These are phyloP conservation scores for Aspergillus affinis DNA, from an alignment of 495 filamentous ascomycete genomes.

Conservation along the genomic window DNA sequence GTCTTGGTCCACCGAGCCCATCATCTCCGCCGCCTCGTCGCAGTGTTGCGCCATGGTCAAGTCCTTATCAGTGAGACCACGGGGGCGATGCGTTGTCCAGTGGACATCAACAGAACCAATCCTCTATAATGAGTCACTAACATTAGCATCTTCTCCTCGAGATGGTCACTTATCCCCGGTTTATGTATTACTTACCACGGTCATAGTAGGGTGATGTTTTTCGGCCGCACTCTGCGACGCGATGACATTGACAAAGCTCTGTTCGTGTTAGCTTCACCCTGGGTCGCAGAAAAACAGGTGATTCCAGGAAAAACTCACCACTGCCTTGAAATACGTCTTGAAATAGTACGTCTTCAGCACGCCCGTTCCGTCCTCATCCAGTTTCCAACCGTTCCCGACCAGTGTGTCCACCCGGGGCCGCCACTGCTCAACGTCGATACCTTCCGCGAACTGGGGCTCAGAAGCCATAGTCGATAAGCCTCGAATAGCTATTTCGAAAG, in stretches of 20 bases:
- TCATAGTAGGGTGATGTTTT: slow-evolving; percentile 51
- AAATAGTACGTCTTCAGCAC: slow-evolving; percentile 49
- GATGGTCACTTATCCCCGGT: not conserved
- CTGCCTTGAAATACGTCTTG: slow-evolving; percentile 45
- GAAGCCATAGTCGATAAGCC: slow-evolving; percentile 25
- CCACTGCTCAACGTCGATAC: slow-evolving; percentile 31
- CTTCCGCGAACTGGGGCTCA: slow-evolving; percentile 35
- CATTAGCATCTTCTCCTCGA: not conserved
- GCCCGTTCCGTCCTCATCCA: slow-evolving; percentile 38
- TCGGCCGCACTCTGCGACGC: slow-evolving; percentile 42
- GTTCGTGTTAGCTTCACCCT: not conserved
- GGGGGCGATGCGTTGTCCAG: slow-evolving; percentile 75
- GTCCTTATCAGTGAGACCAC: slow-evolving; percentile 70
- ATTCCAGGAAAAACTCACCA: slow-evolving; percentile 28
- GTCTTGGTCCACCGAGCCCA: slow-evolving; percentile 38
- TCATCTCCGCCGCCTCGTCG: slow-evolving; percentile 52
- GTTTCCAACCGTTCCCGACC: slow-evolving; percentile 36
- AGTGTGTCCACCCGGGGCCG: slow-evolving; percentile 25
- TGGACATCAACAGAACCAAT: slow-evolving; percentile 48
- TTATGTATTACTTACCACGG: slow-evolving; percentile 33
- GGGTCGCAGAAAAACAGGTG: not conserved
- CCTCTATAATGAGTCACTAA: slow-evolving; percentile 23
- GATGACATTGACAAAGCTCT: slow-evolving; percentile 43
- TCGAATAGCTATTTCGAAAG: slow-evolving; percentile 5
- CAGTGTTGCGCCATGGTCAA: slow-evolving; percentile 64